Evolutionary conservation across 2,329 filamentous ascomycete genomes (phyloP), one percentile per base, ranked within the genome.

Genomic region (Uncinocarpus reesii): DNA sequence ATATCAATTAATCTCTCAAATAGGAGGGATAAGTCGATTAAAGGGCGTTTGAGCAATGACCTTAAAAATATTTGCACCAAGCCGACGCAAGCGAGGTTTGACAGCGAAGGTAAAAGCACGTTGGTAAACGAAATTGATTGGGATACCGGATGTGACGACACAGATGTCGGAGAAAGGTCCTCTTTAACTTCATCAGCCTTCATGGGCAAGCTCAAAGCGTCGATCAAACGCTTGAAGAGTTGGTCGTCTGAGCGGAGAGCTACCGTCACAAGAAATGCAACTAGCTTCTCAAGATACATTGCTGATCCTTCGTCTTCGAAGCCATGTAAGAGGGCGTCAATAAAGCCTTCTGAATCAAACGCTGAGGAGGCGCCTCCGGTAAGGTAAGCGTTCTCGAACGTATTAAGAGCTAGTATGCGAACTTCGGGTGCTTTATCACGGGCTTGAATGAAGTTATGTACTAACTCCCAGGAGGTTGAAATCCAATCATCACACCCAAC

Each of bases 61-160:
- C 79, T 76, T 55, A 89, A 77, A 62, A 94, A 94, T 44, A 93
- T 80, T 53, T 77, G 78, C 35, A 87, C 80, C 49, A 86, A 79
- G 2, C 82, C 84, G 49, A 75, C 78, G 0, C 81, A 76, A 38
- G 86, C 81, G 35, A 89, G 78, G 55, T 87, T 86, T 20, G 62
- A 63, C 44, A 67, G 52, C 28, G 62, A 66, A 18, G 59, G 54
- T 42, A 64, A 61, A 26, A 61, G 42, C 5, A 62, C 54, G 51
- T 57, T 62, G 8, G 58, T 55, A 15, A 56, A 59, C 7, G 64
- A 62, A 21, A 55, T 59, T 11, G 61, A 62, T 15, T 62, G 63
- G 11, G 60, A 58, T 37, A 57, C 55, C 16, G 57, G 52, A 11
- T 63, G 49, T 28, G 61, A 70, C 15, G 69, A 65, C 43, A 77